Evolutionary conservation across 1,284 basidiomycete species (phyloP), one percentile per base, ranked within the genome.

Genomic region (Ustilago bromivora): DNA sequence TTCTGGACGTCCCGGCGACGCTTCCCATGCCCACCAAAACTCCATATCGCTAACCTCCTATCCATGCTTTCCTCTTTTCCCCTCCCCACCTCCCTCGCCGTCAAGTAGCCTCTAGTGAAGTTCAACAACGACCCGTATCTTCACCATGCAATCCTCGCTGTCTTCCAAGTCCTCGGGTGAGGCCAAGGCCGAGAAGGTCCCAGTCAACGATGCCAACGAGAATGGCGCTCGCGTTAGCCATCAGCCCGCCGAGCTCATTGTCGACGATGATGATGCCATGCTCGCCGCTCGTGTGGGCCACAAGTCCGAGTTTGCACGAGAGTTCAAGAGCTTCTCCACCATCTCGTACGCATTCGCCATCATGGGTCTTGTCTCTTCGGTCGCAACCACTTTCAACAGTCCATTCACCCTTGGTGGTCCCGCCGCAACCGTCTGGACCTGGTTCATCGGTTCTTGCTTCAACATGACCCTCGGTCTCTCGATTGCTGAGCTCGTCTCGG

Each of bases 401-500:
- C 84, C 84, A n/a, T 85, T 80, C 66, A 65, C 62, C 13, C 73
- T 78, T 53, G 80, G 80, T 32, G 83, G 84, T 58, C 80, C 82
- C 15, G 82, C 84, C 15, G 66, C 82, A 10, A 79, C 80, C 15
- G 82, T 85, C 5, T 85, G 83, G 82, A 77, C 82, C 13, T 85
- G 84, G 84, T 74, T 80, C 57, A 81, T 85, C 47, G 84, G 84
- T 40, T 83, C 82, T 12, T 66, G 74, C 62, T 80, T 85, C 67
- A 85, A 85, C 77, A 72, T 85, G 74, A 71, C 79, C 17, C 78
- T 85, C 49, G 84, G 84, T 46, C 75, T 81, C 32, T 65, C 84
- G 36, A 85, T 85, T 47, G 84, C 80, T n/a, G 84, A 85, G 73
- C 76, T 85, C 55, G 82, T 85, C 57, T 83, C 81, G 91, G 92